These are phyloP conservation scores for Mercurialis annua DNA, from an alignment of 345 rosid genomes.

Conservation along the genomic window DNA sequence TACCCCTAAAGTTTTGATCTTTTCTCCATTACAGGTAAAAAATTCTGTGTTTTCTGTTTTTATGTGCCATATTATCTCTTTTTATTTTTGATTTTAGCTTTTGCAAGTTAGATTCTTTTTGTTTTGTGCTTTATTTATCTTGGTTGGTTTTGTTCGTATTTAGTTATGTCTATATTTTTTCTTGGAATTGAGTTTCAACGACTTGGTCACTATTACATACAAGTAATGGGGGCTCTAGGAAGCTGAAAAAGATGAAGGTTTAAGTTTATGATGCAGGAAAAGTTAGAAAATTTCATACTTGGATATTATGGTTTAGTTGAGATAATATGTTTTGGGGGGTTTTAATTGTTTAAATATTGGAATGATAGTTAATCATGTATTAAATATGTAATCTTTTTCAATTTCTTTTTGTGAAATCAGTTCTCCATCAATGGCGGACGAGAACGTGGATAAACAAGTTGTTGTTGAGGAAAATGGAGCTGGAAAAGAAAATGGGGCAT, in stretches of 20 bases:
- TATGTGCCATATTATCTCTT: not conserved
- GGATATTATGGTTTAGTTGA: not conserved
- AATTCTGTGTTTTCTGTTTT: not conserved
- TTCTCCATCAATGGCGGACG: constrained; percentile 37
- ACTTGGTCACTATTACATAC: not conserved
- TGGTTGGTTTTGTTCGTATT: not conserved
- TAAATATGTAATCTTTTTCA: not conserved
- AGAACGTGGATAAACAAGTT: constrained; percentile 30
- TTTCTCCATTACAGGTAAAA: not conserved
- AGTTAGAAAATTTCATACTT: not conserved
- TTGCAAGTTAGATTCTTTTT: not conserved
- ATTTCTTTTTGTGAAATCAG: constrained; percentile 15
- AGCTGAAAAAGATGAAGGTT: not conserved
- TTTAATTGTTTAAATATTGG: not conserved
- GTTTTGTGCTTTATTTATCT: not conserved
- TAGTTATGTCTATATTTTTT: not conserved
- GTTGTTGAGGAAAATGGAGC: constrained; percentile 27
- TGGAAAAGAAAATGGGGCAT: constrained; percentile 28
- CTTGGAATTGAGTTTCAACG: not conserved
- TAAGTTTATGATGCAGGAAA: not conserved
- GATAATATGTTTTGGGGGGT: not conserved
- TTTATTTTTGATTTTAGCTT: not conserved
- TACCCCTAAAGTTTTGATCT: not conserved
- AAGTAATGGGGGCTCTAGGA: not conserved
- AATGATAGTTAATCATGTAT: not conserved